These are phyloP conservation scores for Potentilla sterilis DNA, from an alignment of 306 rosid genomes.

Conservation along the genomic window DNA sequence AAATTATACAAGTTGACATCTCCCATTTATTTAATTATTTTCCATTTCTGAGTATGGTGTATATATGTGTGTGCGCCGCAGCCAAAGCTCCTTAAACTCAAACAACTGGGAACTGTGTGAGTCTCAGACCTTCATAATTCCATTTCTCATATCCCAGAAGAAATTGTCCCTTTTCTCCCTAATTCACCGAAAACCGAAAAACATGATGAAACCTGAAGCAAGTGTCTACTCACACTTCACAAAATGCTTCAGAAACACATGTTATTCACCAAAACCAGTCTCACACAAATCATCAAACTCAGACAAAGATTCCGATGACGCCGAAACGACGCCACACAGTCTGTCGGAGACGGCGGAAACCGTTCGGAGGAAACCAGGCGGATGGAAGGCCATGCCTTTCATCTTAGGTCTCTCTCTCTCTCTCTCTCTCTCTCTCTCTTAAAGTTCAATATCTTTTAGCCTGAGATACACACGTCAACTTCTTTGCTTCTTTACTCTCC, in stretches of 20 bases:
- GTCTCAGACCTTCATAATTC: neutral
- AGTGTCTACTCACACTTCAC: conserved; percentile 2
- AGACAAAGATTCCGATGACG: neutral
- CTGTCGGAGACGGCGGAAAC: neutral
- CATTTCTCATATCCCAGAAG: neutral
- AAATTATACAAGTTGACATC: neutral
- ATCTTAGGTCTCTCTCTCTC: conserved; percentile 53
- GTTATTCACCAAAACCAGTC: neutral
- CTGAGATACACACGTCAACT: too few species aligned
- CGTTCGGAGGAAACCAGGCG: conserved; percentile 51
- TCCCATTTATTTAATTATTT: too few species aligned
- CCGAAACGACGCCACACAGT: neutral
- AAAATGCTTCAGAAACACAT: neutral
- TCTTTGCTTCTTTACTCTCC: neutral
- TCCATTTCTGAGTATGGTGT: neutral
- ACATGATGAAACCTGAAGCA: neutral
- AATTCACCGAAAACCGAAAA: neutral
- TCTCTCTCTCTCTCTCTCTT: neutral
- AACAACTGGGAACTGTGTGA: neutral
- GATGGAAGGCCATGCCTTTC: conserved; percentile 86
- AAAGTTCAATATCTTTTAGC: neutral
- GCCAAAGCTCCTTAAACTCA: neutral
- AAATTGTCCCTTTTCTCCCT: neutral
- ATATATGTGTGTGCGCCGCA: neutral
- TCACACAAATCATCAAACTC: neutral